Evolutionary conservation across 2,329 filamentous ascomycete species (phyloP), one percentile per base, ranked within the genome.

Genomic region (Nothophoma quercina): DNA sequence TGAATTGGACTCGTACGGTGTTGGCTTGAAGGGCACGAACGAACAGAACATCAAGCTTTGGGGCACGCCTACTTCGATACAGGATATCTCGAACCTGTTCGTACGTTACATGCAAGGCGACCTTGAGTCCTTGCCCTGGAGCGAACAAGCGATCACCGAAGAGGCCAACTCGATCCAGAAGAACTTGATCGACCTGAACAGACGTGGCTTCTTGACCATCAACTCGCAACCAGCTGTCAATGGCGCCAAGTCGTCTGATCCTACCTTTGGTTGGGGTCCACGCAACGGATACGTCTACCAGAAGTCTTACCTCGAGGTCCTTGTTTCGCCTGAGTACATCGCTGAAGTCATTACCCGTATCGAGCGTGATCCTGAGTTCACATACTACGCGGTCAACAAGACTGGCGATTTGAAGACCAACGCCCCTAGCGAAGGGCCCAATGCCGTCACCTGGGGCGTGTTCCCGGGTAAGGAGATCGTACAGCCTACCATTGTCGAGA

Each of bases 401-500:
- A 82, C 83, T 16, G 93, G 93, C 22, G 85, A 88, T 51, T 81
- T 98, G 49, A 87, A 87, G 74, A 95, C 91, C 22, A 98, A 99
- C 69, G 87, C 91, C 1, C 87, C 88, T 7, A 85, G 86, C 18
- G 91, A 96, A 63, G 90, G 91, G 5, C 95, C 95, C 29, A 99
- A 99, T 67, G 95, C 95, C n/a, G 90, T 99, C 41, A 99, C 95
- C 1, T 99, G 95, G 95, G 95, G 95, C 76, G 96, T 99, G 26
- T 99, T 98, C 79, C 93, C 95, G 0, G 95, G 95, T 52, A 96
- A 98, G 75, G 95, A 99, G 76, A 97, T 99, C 70, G 93, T 99
- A n/a, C 95, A 99, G 75, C 95, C 95, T 12, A 99, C 95, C n/a
- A 97, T 99, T 67, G 95, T 99, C 44, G 95, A 99, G 78, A 96